A percentile compares a stretch with the other conserved stretches of the same genome.
These are phyloP conservation scores for Serpula lacrymans DNA, from an alignment of 768 basidiomycete species.

Conservation along the genomic window DNA sequence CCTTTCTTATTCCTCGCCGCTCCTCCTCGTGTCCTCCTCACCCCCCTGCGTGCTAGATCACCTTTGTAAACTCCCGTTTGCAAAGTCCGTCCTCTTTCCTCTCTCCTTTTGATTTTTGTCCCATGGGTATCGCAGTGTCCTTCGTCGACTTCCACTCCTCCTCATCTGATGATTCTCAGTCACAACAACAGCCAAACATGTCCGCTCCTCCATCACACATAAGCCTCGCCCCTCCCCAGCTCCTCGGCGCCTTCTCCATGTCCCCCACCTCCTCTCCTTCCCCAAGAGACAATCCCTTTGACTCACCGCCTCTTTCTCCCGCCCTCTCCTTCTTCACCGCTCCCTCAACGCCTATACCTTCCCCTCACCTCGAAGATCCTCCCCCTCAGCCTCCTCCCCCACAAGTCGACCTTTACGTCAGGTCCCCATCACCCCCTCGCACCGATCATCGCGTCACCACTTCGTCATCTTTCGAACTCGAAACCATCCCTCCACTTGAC, in stretches of 20 bases:
- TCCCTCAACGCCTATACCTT: conserved; percentile 41
- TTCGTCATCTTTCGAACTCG: conserved; percentile 23
- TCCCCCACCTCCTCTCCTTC: conserved; percentile 31
- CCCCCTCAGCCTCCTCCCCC: conserved; percentile 21
- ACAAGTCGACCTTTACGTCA: conserved; percentile 13
- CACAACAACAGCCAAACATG: conserved; percentile 8
- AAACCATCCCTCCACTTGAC: conserved; percentile 23
- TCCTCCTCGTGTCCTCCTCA: conserved; percentile 27
- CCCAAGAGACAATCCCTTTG: conserved; percentile 34
- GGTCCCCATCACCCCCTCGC: conserved; percentile 23
- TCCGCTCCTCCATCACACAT: conserved; percentile 31
- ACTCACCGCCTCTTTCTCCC: conserved; percentile 36
- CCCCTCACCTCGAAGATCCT: conserved; percentile 38
- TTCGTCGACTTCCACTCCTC: conserved; percentile 27
- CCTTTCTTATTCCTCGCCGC: conserved; percentile 8
- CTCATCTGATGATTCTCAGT: too few species aligned
- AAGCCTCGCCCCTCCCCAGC: conserved; percentile 29
- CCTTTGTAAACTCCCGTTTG: conserved; percentile 17
- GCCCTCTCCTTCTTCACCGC: conserved; percentile 45
- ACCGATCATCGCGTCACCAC: conserved; percentile 16
- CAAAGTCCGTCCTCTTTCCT: conserved; percentile 19
- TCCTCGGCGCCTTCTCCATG: conserved; percentile 23
- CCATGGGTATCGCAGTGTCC: conserved; percentile 32
- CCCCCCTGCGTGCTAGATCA: conserved; percentile 18
- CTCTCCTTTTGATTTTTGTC: conserved; percentile 3